Conservation (phyloP, 1,139 yeast genomes). For the Suhomyces terraborum region DNA sequence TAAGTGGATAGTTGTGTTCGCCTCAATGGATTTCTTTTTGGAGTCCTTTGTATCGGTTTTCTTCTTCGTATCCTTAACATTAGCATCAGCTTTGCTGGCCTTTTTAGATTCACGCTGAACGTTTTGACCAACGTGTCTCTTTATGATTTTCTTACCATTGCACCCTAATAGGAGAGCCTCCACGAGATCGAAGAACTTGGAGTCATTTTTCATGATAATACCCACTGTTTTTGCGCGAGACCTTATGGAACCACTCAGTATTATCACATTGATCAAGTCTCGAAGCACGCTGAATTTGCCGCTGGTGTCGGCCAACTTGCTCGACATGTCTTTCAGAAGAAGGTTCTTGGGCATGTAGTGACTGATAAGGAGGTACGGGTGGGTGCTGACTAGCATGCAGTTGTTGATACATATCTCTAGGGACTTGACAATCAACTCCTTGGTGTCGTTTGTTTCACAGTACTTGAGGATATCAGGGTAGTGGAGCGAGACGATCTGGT, state of each 20-base stretch:
- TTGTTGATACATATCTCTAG: conserved; percentile 73
- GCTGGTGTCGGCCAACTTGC: conserved; percentile 73
- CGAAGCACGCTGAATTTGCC: conserved; percentile 79
- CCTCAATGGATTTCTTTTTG: conserved; percentile 15
- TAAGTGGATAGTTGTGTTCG: conserved; percentile 37
- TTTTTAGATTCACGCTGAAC: conserved; percentile 45
- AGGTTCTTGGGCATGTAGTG: conserved; percentile 86
- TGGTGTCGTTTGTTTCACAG: conserved; percentile 65
- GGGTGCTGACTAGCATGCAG: conserved; percentile 79
- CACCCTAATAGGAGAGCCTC: conserved; percentile 78
- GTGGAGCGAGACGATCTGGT: conserved; percentile 87
- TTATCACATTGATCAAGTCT: conserved; percentile 53
- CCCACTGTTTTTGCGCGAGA: conserved; percentile 41
- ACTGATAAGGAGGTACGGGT: conserved; percentile 82
- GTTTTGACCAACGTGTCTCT: conserved; percentile 65
- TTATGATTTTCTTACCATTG: conserved; percentile 54
- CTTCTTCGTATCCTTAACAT: conserved; percentile 15
- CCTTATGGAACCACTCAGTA: conserved; percentile 46
- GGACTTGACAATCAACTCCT: conserved; percentile 65
- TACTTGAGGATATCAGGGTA: conserved; percentile 87
- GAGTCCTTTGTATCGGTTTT: conserved; percentile 10
- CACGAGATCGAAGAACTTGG: conserved; percentile 64
- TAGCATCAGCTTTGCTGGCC: conserved; percentile 14
- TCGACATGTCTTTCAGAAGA: conserved; percentile 74
- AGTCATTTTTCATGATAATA: conserved; percentile 39